phyloP scores from a whole-genome alignment of 2,329 filamentous ascomycete species.

The Alternaria infectoria region DNA sequence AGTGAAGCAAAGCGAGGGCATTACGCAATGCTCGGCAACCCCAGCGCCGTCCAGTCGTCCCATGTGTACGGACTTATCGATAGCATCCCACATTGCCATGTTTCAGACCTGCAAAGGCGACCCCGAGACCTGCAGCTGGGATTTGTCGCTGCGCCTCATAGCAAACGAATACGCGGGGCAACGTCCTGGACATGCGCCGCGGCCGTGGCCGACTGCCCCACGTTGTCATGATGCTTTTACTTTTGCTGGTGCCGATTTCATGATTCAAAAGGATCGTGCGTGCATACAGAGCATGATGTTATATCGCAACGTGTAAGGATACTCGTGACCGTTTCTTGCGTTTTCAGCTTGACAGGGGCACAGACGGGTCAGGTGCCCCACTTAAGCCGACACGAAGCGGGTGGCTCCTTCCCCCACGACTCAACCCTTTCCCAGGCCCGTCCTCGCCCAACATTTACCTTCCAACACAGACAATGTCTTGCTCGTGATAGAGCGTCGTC shows the following conservation, averaged over 20 bases:
- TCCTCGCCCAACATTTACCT: slow-evolving; percentile 1
- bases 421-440: slow-evolving; percentile 1
- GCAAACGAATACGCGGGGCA: slow-evolving; percentile 30
- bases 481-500: slow-evolving; percentile 10
- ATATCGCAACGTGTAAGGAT: slow-evolving; percentile 15
- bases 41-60: slow-evolving; percentile 33
- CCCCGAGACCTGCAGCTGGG: slow-evolving; percentile 28
- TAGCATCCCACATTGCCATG: slow-evolving; percentile 37
- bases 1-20: slow-evolving; percentile 30
- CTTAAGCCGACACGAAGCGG: slow-evolving; percentile 32
- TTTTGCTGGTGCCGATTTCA: slow-evolving; percentile 6
- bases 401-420: slow-evolving; percentile 2
- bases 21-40: slow-evolving; percentile 29
- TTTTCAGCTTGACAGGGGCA: slow-evolving; percentile 45
- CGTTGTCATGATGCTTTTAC: slow-evolving; percentile 15
- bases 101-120: slow-evolving; percentile 42
- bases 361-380: slow-evolving; percentile 17
- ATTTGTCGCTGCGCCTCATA: slow-evolving; percentile 40
- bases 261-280: slow-evolving; percentile 21
- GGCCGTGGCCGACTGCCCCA: slow-evolving; percentile 39
- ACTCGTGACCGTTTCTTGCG: slow-evolving; percentile 17
- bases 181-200: slow-evolving; percentile 19
- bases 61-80: slow-evolving; percentile 40
- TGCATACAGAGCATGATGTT: slow-evolving; percentile 37
- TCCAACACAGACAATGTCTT: neutral